A percentile compares a stretch with the other conserved stretches of the same genome.
These are phyloP conservation scores for Euphrasia confusa DNA, from an alignment of 257 asterid genomes.

Conservation along the genomic window DNA sequence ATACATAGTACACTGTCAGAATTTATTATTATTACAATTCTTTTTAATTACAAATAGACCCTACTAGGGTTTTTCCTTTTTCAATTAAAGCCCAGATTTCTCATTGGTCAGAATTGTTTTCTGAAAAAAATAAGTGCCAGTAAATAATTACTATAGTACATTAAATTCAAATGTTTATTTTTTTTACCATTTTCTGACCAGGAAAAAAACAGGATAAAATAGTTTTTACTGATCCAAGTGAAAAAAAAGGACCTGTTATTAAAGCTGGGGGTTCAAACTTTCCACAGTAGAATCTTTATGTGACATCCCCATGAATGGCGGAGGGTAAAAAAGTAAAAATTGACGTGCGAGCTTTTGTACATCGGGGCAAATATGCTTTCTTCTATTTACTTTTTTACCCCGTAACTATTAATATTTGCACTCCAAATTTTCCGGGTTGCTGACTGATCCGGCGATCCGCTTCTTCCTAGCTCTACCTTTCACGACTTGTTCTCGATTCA, in stretches of 20 bases:
- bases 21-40: background rate
- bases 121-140: conserved; percentile 14
- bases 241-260: background rate
- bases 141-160: conserved; percentile 6
- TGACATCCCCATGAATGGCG: conserved; percentile 17
- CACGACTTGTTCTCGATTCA: too few species aligned
- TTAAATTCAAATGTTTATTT: background rate
- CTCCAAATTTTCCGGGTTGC: too few species aligned
- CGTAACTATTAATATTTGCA: too few species aligned
- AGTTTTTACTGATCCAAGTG: conserved; percentile 4
- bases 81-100: conserved; percentile 16
- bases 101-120: conserved; percentile 19
- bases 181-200: conserved; percentile 22
- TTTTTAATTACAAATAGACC: conserved; percentile 7
- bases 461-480: too few species aligned
- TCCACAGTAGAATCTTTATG: background rate
- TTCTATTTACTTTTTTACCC: too few species aligned
- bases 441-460: too few species aligned
- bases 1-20: conserved; percentile 21
- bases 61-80: conserved; percentile 23
- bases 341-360: background rate
- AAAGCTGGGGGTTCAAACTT: conserved; percentile 6
- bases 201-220: background rate
- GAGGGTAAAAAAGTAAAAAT: conserved; percentile 7
- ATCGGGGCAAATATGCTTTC: too few species aligned